Evolutionary conservation across 169 alveolate species (phyloP).

Genomic region (Babesia caballi): DNA sequence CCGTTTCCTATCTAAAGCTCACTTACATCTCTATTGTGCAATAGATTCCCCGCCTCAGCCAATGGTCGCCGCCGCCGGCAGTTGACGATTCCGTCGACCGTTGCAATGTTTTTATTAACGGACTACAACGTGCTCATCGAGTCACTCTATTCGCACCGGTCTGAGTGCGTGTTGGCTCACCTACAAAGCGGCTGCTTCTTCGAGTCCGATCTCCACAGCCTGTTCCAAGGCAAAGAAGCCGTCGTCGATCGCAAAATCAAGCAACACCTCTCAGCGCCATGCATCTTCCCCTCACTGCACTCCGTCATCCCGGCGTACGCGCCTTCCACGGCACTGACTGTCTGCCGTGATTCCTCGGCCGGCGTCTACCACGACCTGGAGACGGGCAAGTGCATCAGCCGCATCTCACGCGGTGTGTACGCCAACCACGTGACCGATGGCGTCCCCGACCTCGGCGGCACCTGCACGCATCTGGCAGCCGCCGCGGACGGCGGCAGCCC

Average conservation of each 20-base stretch:
- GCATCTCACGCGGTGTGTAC: constrained; percentile 20
- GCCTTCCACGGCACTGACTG: constrained; percentile 29
- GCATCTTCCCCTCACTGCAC: constrained; percentile 20
- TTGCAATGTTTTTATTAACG: constrained; percentile 16
- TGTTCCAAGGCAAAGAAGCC: constrained; percentile 4
- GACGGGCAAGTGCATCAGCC: constrained; percentile 37
- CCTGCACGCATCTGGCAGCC: constrained; percentile 26
- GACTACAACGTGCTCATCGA: constrained; percentile 20
- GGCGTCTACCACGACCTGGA: constrained; percentile 35
- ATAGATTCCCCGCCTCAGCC: neutral
- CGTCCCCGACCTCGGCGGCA: constrained; percentile 14
- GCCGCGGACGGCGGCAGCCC: constrained; percentile 27
- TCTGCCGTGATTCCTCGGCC: constrained; percentile 34
- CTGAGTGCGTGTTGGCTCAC: constrained; percentile 28
- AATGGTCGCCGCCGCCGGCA: neutral
- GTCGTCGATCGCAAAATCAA: constrained; percentile 15
- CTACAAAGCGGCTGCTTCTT: constrained; percentile 36
- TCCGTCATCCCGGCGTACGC: constrained; percentile 27
- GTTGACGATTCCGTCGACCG: neutral
- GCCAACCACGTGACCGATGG: neutral
- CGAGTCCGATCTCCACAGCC: constrained; percentile 1
- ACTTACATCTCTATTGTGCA: no score
- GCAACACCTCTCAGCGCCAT: constrained; percentile 28
- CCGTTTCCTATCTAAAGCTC: no score
- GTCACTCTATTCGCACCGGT: constrained; percentile 5